These are phyloP conservation scores for Kwoniella botswanensis DNA, from an alignment of 768 basidiomycete species.

Conservation along the genomic window DNA sequence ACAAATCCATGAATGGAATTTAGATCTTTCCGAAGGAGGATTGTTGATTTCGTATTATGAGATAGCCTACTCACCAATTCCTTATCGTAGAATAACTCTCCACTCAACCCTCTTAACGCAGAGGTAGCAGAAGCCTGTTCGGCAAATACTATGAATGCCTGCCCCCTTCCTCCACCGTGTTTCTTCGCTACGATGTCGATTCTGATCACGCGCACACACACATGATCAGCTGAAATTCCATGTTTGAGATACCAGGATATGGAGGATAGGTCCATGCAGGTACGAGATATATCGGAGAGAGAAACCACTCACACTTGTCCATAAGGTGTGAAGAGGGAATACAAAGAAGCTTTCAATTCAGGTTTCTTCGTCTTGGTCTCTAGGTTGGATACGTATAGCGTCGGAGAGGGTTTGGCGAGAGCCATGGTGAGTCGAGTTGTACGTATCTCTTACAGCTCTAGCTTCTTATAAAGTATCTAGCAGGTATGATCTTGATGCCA, in stretches of 20 bases:
- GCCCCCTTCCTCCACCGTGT: constrained; percentile 81
- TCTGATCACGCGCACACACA: constrained; percentile 26
- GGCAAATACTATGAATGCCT: constrained; percentile 93
- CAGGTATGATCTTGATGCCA: too few relatives aligned
- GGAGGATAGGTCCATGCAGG: too few relatives aligned
- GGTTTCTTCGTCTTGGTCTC: constrained; percentile 89
- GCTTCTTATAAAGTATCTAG: too few relatives aligned
- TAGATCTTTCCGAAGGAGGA: too few relatives aligned
- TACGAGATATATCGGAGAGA: too few relatives aligned
- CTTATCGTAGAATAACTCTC: constrained; percentile 90
- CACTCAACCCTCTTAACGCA: constrained; percentile 89
- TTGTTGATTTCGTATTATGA: too few relatives aligned
- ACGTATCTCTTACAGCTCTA: too few relatives aligned
- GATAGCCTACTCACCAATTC: constrained; percentile 86
- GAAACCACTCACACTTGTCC: constrained; percentile 68
- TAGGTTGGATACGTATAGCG: constrained; percentile 90
- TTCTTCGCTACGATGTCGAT: constrained; percentile 93
- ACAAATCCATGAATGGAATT: too few relatives aligned
- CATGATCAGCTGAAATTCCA: background rate
- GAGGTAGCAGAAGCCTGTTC: constrained; percentile 89
- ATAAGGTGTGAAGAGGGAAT: constrained; percentile 87
- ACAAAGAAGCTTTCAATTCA: constrained; percentile 81
- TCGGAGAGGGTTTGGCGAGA: constrained; percentile 68
- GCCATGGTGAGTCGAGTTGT: constrained; percentile 32
- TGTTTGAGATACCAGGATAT: background rate